These are phyloP conservation scores for Austroboletus novae-zelandiae DNA, from an alignment of 1,284 basidiomycete genomes.

Conservation along the genomic window DNA sequence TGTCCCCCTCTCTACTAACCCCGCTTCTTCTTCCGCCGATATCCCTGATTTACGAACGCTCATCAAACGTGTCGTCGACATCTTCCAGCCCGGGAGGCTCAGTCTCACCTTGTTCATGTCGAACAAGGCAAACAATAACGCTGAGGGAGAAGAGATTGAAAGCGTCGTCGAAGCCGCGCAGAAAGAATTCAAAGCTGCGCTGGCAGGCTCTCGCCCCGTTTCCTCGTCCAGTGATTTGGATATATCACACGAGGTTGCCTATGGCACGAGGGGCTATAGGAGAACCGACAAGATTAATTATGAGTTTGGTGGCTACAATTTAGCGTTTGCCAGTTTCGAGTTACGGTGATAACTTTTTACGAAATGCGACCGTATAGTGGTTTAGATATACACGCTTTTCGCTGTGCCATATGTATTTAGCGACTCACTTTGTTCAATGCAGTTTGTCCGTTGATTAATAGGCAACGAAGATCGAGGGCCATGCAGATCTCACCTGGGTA, in stretches of 20 bases:
- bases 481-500: conserved; percentile 3
- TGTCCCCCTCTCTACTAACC: conserved; percentile 65
- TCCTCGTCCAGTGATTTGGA: conserved; percentile 21
- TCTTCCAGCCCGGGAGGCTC: conserved; percentile 89
- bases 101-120: conserved; percentile 93
- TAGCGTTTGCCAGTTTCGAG: conserved; percentile 92
- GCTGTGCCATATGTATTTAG: conserved; percentile 3
- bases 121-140: conserved; percentile 50
- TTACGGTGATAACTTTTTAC: conserved; percentile 31
- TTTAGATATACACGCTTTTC: conserved; percentile 21
- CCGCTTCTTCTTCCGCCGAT: conserved; percentile 35
- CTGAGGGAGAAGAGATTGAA: conserved; percentile 51
- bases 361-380: conserved; percentile 12
- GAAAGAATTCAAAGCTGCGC: conserved; percentile 62
- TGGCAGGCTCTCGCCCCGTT: conserved; percentile 35
- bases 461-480: conserved; percentile 13
- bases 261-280: conserved; percentile 42
- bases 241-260: conserved; percentile 9
- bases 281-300: conserved; percentile 98
- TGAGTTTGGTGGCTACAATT: conserved; percentile 94
- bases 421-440: not conserved
- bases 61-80: conserved; percentile 84
- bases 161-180: conserved; percentile 65
- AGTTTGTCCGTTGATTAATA: conserved; percentile 17
- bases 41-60: conserved; percentile 80